Evolutionary conservation across 345 rosid species (phyloP), one percentile per base, ranked within the genome.

Genomic region (Sisymbrium altissimum): DNA sequence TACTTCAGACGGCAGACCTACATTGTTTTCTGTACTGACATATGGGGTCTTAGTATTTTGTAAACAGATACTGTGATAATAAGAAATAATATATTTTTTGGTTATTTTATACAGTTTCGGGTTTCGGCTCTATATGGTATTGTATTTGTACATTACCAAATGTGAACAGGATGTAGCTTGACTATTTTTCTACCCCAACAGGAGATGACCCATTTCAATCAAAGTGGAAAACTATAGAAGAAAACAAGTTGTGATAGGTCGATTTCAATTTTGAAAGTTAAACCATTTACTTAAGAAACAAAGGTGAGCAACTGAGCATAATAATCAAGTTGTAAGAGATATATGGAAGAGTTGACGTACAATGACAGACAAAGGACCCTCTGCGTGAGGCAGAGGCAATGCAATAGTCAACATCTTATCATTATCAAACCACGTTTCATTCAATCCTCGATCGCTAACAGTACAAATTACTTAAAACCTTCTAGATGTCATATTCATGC

Each of bases 381-480:
- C 14, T n/a, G 11, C 1, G 0, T 40, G 62, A 15, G 4, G 8
- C 41, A 72, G 70, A 52, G 53, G 44, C 36, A 72, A 40, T 52
- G 25, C 63, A 72, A 72, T 50, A 40, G 63, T 63, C 63, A 72
- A 63, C 18, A 63, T 40, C 23, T 52, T 72, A 72, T 64, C 38
- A 72, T 72, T 52, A 54, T 33, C 55, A 64, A 62, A 32, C 56
- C 56, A 64, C 18, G 36, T 33, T 30, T 72, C 70, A 12, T 64
- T 38, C 56, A 68, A 14, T 39, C 25, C 23, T 50, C 23, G 8
- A 18, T 36, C 23, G 8, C 27, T 36, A 35, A 45, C 25, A 14
- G n/a, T 57, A 33, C 46, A 45, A 18, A 3, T 32, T 19, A 13
- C 30, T 3, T 7, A 54, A 52, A 23, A 12, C 35, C 36, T 49